Percentiles rank a stretch among this genome's conserved stretches.
Conservation (phyloP, 345 rosid genomes). For the Trapa bicornis region DNA sequence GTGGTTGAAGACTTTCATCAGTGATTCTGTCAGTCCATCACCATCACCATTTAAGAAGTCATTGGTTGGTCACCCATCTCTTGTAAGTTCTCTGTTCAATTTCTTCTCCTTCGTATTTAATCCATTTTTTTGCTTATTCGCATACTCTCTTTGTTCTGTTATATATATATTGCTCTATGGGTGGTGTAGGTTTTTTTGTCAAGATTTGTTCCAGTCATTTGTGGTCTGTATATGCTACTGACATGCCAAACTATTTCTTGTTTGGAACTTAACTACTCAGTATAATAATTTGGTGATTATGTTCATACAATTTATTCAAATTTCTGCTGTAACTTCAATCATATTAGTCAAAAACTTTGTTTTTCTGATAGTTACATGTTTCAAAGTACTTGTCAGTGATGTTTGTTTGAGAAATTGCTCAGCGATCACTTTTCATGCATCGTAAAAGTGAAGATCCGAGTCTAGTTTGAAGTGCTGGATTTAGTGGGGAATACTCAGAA, state of each 20-base stretch:
- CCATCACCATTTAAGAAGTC: conserved; percentile 38
- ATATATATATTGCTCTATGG: no score
- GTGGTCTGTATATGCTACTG: no score
- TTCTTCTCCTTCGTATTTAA: neutral
- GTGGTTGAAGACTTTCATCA: conserved; percentile 27
- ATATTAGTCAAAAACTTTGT: neutral
- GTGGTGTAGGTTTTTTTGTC: no score
- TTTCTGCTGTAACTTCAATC: no score
- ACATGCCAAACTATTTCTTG: no score
- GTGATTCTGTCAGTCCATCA: conserved; percentile 15
- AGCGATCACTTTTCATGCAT: neutral
- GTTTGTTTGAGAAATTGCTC: neutral
- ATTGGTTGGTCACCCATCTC: conserved; percentile 67
- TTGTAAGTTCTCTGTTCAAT: conserved; percentile 30
- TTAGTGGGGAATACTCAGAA: neutral
- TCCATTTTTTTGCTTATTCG: neutral
- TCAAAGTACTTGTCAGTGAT: neutral
- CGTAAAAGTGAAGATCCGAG: neutral
- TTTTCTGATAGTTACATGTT: neutral
- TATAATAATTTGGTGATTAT: no score
- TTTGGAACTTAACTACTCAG: no score
- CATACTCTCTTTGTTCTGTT: no score
- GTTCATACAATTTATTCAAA: no score
- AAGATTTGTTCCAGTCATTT: no score
- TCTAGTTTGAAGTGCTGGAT: no score